Evolutionary conservation across 495 filamentous ascomycete genomes (phyloP).

Genomic region (Daldinia bambusicola): DNA sequence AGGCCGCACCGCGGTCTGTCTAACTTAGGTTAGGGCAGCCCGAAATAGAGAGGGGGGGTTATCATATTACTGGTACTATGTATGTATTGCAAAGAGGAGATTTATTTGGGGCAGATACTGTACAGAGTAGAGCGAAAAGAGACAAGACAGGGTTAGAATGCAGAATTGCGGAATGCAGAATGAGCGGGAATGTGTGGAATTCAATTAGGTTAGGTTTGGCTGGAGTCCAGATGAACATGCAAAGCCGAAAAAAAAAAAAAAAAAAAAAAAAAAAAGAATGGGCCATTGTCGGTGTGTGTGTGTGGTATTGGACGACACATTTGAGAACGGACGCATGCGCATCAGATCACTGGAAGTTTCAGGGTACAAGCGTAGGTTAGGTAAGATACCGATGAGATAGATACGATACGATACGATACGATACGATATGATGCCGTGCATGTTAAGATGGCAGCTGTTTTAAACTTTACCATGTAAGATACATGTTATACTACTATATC

Average conservation of each 20-base stretch:
- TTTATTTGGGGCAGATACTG: neutral
- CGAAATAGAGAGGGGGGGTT: slow-evolving; percentile 2
- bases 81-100: neutral
- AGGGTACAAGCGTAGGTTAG: slow-evolving; percentile 11
- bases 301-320: slow-evolving; percentile 9
- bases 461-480: too few relatives aligned
- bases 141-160: neutral
- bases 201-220: slow-evolving; percentile 29
- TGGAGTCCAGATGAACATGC: slow-evolving; percentile 7
- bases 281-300: slow-evolving; percentile 34
- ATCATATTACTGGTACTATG: neutral
- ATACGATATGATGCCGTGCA: too few relatives aligned
- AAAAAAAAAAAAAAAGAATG: slow-evolving; percentile 30
- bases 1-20: slow-evolving; percentile 16
- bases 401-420: neutral
- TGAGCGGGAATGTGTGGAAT: slow-evolving; percentile 2
- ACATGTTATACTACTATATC: neutral
- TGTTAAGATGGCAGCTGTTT: too few relatives aligned
- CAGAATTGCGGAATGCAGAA: slow-evolving; percentile 9
- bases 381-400: neutral
- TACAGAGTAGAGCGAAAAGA: too few relatives aligned
- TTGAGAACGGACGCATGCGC: slow-evolving; percentile 1
- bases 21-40: slow-evolving; percentile 7
- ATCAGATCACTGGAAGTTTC: slow-evolving; percentile 15
- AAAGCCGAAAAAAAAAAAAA: neutral